phyloP scores from a whole-genome alignment of 805 yeast species.

The Ogataea salicorniae region DNA sequence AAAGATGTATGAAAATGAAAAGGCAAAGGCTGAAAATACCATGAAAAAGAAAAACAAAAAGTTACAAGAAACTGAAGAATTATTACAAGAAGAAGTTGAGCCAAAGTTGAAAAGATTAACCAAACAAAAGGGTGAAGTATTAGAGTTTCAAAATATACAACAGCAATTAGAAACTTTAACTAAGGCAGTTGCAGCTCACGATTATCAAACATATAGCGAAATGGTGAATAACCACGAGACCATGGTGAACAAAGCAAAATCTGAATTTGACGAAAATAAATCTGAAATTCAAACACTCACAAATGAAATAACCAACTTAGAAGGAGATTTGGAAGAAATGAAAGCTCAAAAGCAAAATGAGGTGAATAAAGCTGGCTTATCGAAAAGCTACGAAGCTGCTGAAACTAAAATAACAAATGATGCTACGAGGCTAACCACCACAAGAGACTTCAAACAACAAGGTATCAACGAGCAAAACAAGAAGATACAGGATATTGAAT shows the following conservation, averaged over 20 bases:
- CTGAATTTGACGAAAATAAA: slow-evolving; percentile 37
- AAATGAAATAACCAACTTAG: slow-evolving; percentile 53
- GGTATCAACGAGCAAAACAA: slow-evolving; percentile 49
- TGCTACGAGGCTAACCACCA: slow-evolving; percentile 62
- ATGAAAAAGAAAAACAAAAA: slow-evolving; percentile 89
- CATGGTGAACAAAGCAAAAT: slow-evolving; percentile 37
- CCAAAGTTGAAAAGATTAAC: slow-evolving; percentile 83
- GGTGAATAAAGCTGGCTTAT: slow-evolving; percentile 51
- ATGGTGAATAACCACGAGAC: slow-evolving; percentile 41
- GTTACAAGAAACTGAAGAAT: slow-evolving; percentile 65
- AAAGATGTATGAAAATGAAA: slow-evolving; percentile 87
- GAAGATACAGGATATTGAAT: slow-evolving; percentile 30
- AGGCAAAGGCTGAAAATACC: slow-evolving; percentile 86
- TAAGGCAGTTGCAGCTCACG: slow-evolving; percentile 73
- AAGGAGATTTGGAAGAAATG: slow-evolving; percentile 53
- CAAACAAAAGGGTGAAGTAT: slow-evolving; percentile 71
- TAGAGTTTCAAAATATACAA: slow-evolving; percentile 84
- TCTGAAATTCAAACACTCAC: slow-evolving; percentile 40
- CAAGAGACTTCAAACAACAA: slow-evolving; percentile 53
- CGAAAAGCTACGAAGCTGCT: slow-evolving; percentile 52
- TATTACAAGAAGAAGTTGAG: slow-evolving; percentile 82
- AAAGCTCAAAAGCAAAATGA: slow-evolving; percentile 52
- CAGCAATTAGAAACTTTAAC: slow-evolving; percentile 72
- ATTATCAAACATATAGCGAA: slow-evolving; percentile 43
- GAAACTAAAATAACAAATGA: slow-evolving; percentile 58